Conservation (phyloP, 495 filamentous ascomycete species). For the Penicillium mononematosum region DNA sequence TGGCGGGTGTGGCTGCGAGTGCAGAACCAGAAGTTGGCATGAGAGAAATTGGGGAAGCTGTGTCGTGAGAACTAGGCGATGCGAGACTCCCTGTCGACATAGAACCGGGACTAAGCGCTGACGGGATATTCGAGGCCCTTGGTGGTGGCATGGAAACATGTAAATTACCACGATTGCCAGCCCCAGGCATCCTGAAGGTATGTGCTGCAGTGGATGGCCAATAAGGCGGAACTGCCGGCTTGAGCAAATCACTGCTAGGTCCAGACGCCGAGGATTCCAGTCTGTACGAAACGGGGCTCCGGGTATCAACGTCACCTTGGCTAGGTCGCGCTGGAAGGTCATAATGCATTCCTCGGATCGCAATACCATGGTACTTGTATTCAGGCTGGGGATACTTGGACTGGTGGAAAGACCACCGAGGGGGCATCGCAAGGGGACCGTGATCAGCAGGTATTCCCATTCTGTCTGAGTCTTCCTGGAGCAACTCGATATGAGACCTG, state of each 20-base stretch:
- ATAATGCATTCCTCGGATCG: neutral
- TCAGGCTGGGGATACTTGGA: neutral
- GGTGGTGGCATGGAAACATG: slow-evolving; percentile 43
- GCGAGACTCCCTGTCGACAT: slow-evolving; percentile 31
- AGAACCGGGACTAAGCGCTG: slow-evolving; percentile 36
- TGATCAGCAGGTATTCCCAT: slow-evolving; percentile 9
- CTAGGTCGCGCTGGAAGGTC: neutral
- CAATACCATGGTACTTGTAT: neutral
- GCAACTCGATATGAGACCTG: slow-evolving; percentile 4
- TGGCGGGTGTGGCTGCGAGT: slow-evolving; percentile 55
- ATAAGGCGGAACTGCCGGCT: slow-evolving; percentile 33
- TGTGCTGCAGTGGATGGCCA: slow-evolving; percentile 45
- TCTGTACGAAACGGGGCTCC: neutral
- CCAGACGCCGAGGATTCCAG: slow-evolving; percentile 18
- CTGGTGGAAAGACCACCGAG: slow-evolving; percentile 7
- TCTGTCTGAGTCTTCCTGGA: neutral
- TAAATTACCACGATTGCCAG: slow-evolving; percentile 31
- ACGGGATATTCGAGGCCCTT: slow-evolving; percentile 16
- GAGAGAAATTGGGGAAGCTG: slow-evolving; percentile 22
- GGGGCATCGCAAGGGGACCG: slow-evolving; percentile 1
- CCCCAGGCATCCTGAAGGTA: slow-evolving; percentile 33
- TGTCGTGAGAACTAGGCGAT: slow-evolving; percentile 36
- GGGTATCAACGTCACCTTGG: slow-evolving; percentile 17
- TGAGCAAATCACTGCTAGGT: slow-evolving; percentile 25
- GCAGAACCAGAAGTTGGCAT: slow-evolving; percentile 31